phyloP scores from a whole-genome alignment of 768 basidiomycete species.

The Pleurotus ostreatus region DNA sequence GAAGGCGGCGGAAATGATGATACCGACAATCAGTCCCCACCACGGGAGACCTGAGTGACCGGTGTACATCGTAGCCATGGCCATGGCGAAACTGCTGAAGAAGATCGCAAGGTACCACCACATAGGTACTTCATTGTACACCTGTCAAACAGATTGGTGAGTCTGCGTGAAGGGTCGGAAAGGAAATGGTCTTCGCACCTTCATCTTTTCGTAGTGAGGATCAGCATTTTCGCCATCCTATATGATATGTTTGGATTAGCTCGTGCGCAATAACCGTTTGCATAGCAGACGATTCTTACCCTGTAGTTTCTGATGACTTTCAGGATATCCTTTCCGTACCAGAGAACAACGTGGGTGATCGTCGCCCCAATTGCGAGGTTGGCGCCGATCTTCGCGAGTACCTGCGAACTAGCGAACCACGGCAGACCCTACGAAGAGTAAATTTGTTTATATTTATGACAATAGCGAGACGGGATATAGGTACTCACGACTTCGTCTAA shows the following conservation, averaged over 20 bases:
- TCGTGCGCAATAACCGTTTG: not conserved
- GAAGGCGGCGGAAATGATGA: constrained; percentile 46
- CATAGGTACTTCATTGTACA: constrained; percentile 37
- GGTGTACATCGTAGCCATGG: constrained; percentile 51
- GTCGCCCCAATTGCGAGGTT: constrained; percentile 43
- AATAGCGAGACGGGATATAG: too few species aligned
- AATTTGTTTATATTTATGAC: too few species aligned
- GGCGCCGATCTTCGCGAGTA: constrained; percentile 33
- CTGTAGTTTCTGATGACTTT: constrained; percentile 38
- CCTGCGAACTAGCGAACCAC: constrained; percentile 42
- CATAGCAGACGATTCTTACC: constrained; percentile 15
- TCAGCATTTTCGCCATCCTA: constrained; percentile 37
- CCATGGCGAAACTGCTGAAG: constrained; percentile 41
- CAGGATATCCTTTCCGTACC: constrained; percentile 49
- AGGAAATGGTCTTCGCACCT: constrained; percentile 20
- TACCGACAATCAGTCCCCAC: constrained; percentile 53
- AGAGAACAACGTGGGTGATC: constrained; percentile 46
- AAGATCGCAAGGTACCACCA: constrained; percentile 50
- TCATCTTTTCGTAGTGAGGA: constrained; percentile 57
- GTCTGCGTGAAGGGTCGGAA: too few species aligned
- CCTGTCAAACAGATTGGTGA: constrained; percentile 9
- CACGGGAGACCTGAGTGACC: constrained; percentile 52
- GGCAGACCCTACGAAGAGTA: constrained; percentile 29
- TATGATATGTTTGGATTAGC: not conserved
- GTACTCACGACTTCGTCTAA: constrained; percentile 37